Conservation (phyloP, 306 rosid genomes). For the Urtica urens region DNA sequence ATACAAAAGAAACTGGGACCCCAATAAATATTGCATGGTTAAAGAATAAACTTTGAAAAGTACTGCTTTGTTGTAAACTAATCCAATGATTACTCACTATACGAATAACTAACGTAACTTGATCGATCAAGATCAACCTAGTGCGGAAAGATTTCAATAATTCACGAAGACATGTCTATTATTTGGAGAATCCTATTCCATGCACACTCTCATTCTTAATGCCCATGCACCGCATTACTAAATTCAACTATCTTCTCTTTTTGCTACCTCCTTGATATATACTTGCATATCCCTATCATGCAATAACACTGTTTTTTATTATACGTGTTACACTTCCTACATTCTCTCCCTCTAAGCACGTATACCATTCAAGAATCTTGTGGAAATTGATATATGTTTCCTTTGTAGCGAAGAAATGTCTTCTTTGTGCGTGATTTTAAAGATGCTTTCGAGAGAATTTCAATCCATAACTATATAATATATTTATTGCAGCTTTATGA, state of each 20-base stretch:
- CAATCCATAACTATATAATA: too few relatives aligned
- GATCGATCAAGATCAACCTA: conserved; percentile 1
- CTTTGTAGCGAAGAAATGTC: conserved; percentile 31
- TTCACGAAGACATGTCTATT: conserved; percentile 4
- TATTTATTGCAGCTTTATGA: too few relatives aligned
- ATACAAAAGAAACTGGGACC: conserved; percentile 24
- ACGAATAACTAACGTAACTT: neutral
- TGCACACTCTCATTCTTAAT: neutral
- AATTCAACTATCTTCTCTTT: too few relatives aligned
- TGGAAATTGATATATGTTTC: conserved; percentile 16
- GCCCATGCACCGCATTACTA: neutral
- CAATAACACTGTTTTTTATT: neutral
- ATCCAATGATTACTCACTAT: conserved; percentile 18
- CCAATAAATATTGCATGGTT: conserved; percentile 13
- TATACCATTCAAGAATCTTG: conserved; percentile 12
- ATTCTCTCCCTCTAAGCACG: conserved; percentile 4
- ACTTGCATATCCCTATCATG: conserved; percentile 11
- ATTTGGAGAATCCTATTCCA: conserved; percentile 24
- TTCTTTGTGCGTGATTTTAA: neutral
- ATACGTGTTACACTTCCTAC: neutral
- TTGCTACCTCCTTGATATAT: conserved; percentile 8
- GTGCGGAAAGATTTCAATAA: conserved; percentile 6
- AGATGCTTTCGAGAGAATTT: conserved; percentile 1
- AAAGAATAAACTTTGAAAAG: conserved; percentile 22
- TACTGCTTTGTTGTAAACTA: conserved; percentile 10